These are phyloP conservation scores for Aspergillus felis DNA, from an alignment of 2,329 filamentous ascomycete genomes.

Conservation along the genomic window DNA sequence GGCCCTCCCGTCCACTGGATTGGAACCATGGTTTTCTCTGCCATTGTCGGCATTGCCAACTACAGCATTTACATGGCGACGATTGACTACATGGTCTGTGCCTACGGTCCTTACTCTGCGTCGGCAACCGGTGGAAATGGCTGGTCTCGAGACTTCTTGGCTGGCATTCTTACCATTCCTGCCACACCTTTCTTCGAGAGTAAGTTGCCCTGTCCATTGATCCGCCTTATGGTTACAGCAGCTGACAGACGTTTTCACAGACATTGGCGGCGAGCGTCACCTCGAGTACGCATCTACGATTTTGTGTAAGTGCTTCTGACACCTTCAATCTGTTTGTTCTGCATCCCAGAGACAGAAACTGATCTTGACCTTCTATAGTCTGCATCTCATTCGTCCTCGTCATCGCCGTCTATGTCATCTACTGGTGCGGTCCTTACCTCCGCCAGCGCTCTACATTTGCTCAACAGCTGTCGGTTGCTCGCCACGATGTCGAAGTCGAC, in stretches of 20 bases:
- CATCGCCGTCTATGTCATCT: slow-evolving; percentile 62
- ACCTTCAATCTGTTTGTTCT: background rate
- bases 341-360: background rate
- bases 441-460: slow-evolving; percentile 62
- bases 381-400: slow-evolving; percentile 60
- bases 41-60: slow-evolving; percentile 62
- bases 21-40: slow-evolving; percentile 56
- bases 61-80: slow-evolving; percentile 62
- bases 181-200: slow-evolving; percentile 50
- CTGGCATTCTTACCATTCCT: slow-evolving; percentile 60
- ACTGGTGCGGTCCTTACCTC: slow-evolving; percentile 60
- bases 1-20: slow-evolving; percentile 60
- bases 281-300: slow-evolving; percentile 62
- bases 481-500: slow-evolving; percentile 26
- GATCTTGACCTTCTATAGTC: slow-evolving; percentile 25
- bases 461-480: slow-evolving; percentile 53
- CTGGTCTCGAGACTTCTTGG: slow-evolving; percentile 62
- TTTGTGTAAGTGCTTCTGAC: slow-evolving; percentile 41
- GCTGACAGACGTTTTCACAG: slow-evolving; percentile 18
- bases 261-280: slow-evolving; percentile 53
- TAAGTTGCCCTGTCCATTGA: slow-evolving; percentile 20
- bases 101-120: slow-evolving; percentile 63
- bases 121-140: slow-evolving; percentile 66
- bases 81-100: slow-evolving; percentile 65
- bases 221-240: background rate